A percentile compares a stretch with the other conserved stretches of the same genome.
These are phyloP conservation scores for Bothriochloa decipiens DNA, from an alignment of 176 grass and related monocot species.

Conservation along the genomic window DNA sequence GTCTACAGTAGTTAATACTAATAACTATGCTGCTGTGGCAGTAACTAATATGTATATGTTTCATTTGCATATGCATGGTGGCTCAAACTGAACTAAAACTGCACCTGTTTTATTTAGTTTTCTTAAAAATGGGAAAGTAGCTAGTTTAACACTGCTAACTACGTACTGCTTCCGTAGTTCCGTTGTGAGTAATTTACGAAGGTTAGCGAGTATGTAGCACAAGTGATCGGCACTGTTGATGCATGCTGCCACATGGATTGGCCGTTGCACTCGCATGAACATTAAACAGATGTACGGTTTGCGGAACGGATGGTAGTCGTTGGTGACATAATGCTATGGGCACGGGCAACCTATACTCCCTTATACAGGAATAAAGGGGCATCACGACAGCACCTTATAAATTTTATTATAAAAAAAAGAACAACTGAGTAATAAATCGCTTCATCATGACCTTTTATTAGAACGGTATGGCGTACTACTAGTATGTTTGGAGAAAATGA, in stretches of 20 bases:
- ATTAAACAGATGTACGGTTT: constrained; percentile 5
- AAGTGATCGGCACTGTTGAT: background rate
- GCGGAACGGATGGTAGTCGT: constrained; percentile 18
- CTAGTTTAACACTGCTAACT: too few species aligned
- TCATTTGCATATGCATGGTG: too few species aligned
- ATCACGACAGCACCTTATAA: background rate
- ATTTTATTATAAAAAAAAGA: background rate
- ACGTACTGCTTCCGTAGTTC: background rate
- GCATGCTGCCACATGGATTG: background rate
- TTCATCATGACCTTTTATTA: background rate
- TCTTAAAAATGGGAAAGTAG: too few species aligned
- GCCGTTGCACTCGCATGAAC: constrained; percentile 1
- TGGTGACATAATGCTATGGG: constrained; percentile 20
- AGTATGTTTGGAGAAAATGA: background rate
- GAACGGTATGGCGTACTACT: too few species aligned
- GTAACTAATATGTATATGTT: too few species aligned
- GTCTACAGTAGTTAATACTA: too few species aligned
- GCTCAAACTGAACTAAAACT: too few species aligned
- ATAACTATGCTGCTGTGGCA: too few species aligned
- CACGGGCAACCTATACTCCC: background rate
- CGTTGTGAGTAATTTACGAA: background rate
- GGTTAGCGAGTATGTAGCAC: background rate
- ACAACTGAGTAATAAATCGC: background rate
- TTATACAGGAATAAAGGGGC: too few species aligned
- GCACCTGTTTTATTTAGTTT: too few species aligned